phyloP scores from a whole-genome alignment of 257 asterid genomes.

The Pogostemon cablin region DNA sequence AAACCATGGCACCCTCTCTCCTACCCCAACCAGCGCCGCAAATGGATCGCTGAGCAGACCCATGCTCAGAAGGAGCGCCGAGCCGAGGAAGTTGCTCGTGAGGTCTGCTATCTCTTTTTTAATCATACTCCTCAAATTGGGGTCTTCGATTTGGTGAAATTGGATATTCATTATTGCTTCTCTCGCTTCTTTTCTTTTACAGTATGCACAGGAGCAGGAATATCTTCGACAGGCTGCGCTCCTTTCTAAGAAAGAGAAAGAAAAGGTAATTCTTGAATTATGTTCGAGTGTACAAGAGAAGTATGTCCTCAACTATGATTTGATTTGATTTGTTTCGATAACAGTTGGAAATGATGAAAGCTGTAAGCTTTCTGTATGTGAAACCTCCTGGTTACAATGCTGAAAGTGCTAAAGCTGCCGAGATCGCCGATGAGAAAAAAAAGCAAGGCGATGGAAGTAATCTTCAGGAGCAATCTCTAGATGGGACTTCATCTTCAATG shows the following conservation, averaged over 20 bases:
- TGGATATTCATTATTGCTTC: constrained; percentile 1
- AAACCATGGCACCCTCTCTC: constrained; percentile 99
- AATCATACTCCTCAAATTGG: background rate
- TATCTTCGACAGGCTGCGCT: constrained; percentile 91
- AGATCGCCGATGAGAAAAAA: constrained; percentile 65
- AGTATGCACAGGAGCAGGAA: constrained; percentile 99
- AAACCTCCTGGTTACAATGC: constrained; percentile 98
- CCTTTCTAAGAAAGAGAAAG: constrained; percentile 87
- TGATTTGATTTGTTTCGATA: constrained; percentile 19
- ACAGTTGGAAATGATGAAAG: constrained; percentile 96
- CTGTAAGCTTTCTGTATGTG: constrained; percentile 97
- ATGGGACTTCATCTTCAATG: constrained; percentile 59
- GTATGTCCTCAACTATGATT: background rate
- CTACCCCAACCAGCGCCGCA: constrained; percentile 98
- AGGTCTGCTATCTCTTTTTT: constrained; percentile 43
- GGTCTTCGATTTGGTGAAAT: constrained; percentile 10
- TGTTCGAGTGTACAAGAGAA: background rate
- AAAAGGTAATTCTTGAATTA: constrained; percentile 58
- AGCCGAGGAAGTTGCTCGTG: constrained; percentile 85
- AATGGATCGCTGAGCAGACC: constrained; percentile 99
- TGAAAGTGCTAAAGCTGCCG: constrained; percentile 98
- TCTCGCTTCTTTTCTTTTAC: constrained; percentile 30
- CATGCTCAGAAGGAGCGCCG: constrained; percentile 75
- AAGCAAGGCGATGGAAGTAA: constrained; percentile 44
- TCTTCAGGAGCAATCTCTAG: constrained; percentile 40